Percentiles rank a stretch among this genome's conserved stretches.
These are phyloP conservation scores for Mrakia gelida DNA, from an alignment of 768 basidiomycete genomes.

Conservation along the genomic window DNA sequence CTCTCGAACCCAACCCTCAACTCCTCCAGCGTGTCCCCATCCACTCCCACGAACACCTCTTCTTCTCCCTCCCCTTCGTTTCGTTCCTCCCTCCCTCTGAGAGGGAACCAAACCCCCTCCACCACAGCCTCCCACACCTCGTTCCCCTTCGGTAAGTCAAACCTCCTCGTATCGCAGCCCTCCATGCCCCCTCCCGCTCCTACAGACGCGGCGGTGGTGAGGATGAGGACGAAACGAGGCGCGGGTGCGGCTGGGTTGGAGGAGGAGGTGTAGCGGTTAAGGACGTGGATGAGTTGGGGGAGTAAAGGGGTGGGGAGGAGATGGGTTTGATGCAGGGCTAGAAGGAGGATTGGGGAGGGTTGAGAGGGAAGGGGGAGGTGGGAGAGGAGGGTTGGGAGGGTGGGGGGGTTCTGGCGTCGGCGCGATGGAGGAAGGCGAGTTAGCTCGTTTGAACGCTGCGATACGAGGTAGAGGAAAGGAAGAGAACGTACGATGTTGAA, in stretches of 20 bases:
- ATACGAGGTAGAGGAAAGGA: too few species aligned
- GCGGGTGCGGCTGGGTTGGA: neutral
- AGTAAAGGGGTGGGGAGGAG: slow-evolving; percentile 1
- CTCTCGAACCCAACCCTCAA: slow-evolving; percentile 24
- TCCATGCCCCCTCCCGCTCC: neutral
- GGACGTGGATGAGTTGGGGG: slow-evolving; percentile 2
- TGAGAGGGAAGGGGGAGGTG: neutral
- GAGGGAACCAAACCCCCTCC: neutral
- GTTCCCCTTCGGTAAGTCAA: neutral
- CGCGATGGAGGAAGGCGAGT: neutral
- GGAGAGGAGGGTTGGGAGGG: neutral
- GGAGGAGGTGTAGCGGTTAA: neutral
- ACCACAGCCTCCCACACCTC: slow-evolving; percentile 18
- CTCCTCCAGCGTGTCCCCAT: slow-evolving; percentile 26
- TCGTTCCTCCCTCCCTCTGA: neutral
- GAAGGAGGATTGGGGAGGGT: neutral
- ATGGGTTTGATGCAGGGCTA: slow-evolving; percentile 22
- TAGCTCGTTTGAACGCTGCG: too few species aligned
- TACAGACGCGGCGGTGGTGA: neutral
- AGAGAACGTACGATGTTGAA: neutral
- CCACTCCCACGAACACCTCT: slow-evolving; percentile 2
- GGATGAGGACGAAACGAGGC: neutral
- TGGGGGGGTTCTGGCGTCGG: neutral
- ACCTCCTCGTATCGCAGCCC: neutral
- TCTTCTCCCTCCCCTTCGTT: neutral